Base-by-base conservation (phyloP, 2,329 filamentous ascomycete species). In the Alternaria metachromatica region DNA sequence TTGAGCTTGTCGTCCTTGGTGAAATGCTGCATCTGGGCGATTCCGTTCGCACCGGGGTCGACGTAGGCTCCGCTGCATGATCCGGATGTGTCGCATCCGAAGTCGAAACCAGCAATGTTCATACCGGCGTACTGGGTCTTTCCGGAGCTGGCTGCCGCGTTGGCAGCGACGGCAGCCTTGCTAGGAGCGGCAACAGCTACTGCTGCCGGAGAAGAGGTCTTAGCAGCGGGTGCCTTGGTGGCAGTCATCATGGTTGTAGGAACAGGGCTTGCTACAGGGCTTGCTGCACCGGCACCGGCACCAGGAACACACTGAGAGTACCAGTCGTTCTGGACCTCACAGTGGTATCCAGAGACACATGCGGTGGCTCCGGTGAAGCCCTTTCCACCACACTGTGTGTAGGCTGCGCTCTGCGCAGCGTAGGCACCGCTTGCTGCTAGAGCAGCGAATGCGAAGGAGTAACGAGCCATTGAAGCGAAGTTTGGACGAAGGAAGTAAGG, bases 21-120 rank as follows among this genome's bases (percentile, higher is more conserved):
- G 66, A 88, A 89, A 69, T 89, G 87, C 58, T 85, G 78, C 82
- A 88, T 87, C 70, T 88, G 86, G 4, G 73, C 80, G 4, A 80
- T 77, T 11, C 84, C 86, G 55, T 80, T 77, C 46, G 64, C 63
- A 15, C 54, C 58, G 7, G 41, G 33, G n/a, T 73, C 66, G 18
- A 73, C 65, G 60, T 76, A 64, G 61, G 66, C 65, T n/a, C 69
- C 59, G 15, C 61, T 61, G 60, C 73, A 76, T 9, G 63, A 69
- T 9, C 76, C 76, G 25, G 72, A 69, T n/a, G 62, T 76, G 9
- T 63, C 67, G 63, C 81, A 83, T n/a, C 83, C 82, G 64, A 85
- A 85, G 62, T 85, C 84, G 58, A 83, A 84, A 2, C 84, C 84
- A 6, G 83, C 80, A 58, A 85, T 83, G 67, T 83, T 84, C 28